Conservation (phyloP, 2,329 filamentous ascomycete species). For the Hysterium pulicare region DNA sequence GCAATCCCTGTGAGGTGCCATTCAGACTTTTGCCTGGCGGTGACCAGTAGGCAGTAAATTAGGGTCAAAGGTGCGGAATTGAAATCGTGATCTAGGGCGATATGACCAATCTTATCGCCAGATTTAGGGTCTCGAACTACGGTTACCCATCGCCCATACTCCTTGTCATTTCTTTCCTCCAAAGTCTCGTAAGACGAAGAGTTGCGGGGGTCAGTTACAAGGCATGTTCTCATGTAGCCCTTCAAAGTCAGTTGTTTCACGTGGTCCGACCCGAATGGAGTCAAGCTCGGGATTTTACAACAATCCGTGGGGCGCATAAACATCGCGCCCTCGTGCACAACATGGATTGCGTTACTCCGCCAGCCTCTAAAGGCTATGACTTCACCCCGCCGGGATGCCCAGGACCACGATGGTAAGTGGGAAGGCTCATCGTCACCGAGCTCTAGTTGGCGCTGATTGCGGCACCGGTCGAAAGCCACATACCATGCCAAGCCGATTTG, state of each 20-base stretch:
- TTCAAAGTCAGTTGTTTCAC: too few relatives aligned
- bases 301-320: too few relatives aligned
- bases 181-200: too few relatives aligned
- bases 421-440: background rate
- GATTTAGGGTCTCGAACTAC: background rate
- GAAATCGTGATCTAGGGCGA: background rate
- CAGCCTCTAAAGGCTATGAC: background rate
- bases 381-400: background rate
- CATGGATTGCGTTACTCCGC: background rate
- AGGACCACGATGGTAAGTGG: background rate
- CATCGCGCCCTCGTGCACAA: background rate
- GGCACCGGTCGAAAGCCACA: background rate
- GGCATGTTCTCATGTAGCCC: too few relatives aligned
- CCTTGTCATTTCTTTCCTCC: too few relatives aligned
- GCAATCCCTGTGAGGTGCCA: background rate
- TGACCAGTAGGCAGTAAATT: background rate
- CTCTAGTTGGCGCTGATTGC: background rate
- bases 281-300: too few relatives aligned
- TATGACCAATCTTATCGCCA: background rate
- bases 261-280: too few relatives aligned
- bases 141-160: background rate
- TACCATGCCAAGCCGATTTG: constrained; percentile 1
- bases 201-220: too few relatives aligned
- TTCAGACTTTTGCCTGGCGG: background rate
- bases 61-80: too few relatives aligned